Percentiles rank a stretch among this genome's conserved stretches.
Conservation (phyloP, 148 eudicot species). For the Euryodendron excelsum region DNA sequence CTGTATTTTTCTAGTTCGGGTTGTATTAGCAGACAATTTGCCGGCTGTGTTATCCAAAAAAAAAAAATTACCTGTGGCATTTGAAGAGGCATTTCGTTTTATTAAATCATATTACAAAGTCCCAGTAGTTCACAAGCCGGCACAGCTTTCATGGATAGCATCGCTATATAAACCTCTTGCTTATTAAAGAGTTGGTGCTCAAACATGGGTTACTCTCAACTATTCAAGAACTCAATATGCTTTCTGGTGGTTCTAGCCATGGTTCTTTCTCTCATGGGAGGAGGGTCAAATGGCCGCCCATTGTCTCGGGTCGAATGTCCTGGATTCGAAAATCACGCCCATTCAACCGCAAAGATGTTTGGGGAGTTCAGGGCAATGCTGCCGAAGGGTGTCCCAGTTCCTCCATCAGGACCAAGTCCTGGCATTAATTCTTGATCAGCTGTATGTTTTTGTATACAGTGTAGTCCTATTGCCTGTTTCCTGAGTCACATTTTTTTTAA, state of each 20-base stretch:
- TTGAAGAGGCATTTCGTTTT: neutral
- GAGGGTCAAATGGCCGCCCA: neutral
- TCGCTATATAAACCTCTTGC: neutral
- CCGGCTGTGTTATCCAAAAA: no score
- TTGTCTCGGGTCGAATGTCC: neutral
- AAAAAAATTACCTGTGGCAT: neutral
- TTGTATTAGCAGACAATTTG: neutral
- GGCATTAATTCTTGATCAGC: neutral
- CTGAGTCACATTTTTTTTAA: no score
- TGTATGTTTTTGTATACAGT: no score
- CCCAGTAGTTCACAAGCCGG: constrained; percentile 10
- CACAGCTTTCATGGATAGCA: neutral
- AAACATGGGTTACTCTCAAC: constrained; percentile 8
- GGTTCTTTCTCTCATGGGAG: constrained; percentile 7
- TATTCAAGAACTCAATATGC: neutral
- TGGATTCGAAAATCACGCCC: neutral
- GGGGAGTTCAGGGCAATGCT: constrained; percentile 1
- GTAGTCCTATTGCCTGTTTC: no score
- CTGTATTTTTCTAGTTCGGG: neutral
- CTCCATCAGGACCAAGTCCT: constrained; percentile 25
- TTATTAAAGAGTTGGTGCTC: neutral
- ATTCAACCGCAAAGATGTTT: neutral
- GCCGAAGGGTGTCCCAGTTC: constrained; percentile 22
- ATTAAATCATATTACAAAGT: constrained; percentile 7
- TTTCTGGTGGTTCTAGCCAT: constrained; percentile 1